Evolutionary conservation across 805 yeast species (phyloP), one percentile per base, ranked within the genome.

Genomic region (Wickerhamiella kurtzmanii): DNA sequence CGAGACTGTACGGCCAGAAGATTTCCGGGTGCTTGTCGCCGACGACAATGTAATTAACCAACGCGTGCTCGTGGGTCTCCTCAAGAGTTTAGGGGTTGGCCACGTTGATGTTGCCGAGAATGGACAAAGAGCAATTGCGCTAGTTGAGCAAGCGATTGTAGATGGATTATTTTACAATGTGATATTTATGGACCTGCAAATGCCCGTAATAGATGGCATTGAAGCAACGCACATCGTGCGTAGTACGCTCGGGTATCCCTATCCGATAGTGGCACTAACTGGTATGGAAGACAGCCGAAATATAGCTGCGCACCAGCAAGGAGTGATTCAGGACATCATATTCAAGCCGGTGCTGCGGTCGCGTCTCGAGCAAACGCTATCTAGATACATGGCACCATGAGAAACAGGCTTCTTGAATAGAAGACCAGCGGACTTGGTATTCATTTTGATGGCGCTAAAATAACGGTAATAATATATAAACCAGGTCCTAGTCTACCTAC

Each of bases 11-110:
- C 22, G 22, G 15, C 9, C 9, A 8, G 21, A 18, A 16, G 41
- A 49, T 19, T 19, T 48, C 37, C 64, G 69, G 48, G 77, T 89
- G 21, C 68, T 89, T 43, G 89, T 92, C 15, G 97, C 96, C 0
- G 98, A 89, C 59, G 97, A 56, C 59, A 89, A 89, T 57, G 67
- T 72, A 52, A 94, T 89, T n/a, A 87, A 89, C 60, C 96, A 88
- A 61, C 92, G 85, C 63, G 95, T 89, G 20, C 81, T 87, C 54
- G 76, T 73, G 53, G 66, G 95, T 48, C 85, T 89, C 95, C 68
- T 89, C 49, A 73, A 71, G 44, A 66, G 85, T 17, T 94, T 87
- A 63, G 95, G 95, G 0, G 72, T 82, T 50, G 64, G 63, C 1
- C 73, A 79, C 50, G 70, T 92, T 35, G 79, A 79, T 2, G 64